phyloP scores from a whole-genome alignment of 176 grass and related monocot genomes.

The Musa beccarii region DNA sequence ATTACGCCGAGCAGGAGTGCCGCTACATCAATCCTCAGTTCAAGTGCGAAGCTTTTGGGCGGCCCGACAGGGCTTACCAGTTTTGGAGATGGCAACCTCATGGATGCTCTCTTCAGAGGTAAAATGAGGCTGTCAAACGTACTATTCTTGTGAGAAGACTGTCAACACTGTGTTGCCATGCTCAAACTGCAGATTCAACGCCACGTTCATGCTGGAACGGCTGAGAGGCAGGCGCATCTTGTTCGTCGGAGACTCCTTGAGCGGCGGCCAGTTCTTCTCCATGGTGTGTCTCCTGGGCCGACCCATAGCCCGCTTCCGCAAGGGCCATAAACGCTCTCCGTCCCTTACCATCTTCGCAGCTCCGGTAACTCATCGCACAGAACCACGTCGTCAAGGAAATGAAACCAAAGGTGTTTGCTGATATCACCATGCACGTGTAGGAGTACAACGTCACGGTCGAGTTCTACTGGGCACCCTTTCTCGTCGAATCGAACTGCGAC shows the following conservation, averaged over 20 bases:
- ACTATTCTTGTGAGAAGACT: too few species aligned
- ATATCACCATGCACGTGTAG: neutral
- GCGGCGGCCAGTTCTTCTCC: conserved; percentile 1
- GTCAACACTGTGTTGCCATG: neutral
- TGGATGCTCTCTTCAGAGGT: conserved; percentile 17
- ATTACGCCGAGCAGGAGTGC: conserved; percentile 8
- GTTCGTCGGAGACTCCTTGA: conserved; percentile 12
- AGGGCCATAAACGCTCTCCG: neutral
- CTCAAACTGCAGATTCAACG: conserved; percentile 10
- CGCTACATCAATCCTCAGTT: conserved; percentile 6
- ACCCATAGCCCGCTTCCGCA: neutral
- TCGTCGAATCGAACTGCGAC: conserved; percentile 23
- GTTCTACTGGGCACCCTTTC: conserved; percentile 24
- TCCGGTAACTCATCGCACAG: conserved; percentile 7
- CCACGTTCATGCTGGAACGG: conserved; percentile 17
- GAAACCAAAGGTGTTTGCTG: neutral
- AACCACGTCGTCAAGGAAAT: neutral
- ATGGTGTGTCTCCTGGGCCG: conserved; percentile 7
- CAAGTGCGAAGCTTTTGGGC: conserved; percentile 12
- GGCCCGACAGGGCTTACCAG: conserved; percentile 3
- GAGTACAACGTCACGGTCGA: conserved; percentile 7
- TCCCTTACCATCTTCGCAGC: conserved; percentile 26
- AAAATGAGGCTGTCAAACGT: neutral
- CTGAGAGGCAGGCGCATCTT: conserved; percentile 13
- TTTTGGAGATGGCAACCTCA: conserved; percentile 23